phyloP scores from a whole-genome alignment of 768 basidiomycete species.

The Boletus rubroflammeus region DNA sequence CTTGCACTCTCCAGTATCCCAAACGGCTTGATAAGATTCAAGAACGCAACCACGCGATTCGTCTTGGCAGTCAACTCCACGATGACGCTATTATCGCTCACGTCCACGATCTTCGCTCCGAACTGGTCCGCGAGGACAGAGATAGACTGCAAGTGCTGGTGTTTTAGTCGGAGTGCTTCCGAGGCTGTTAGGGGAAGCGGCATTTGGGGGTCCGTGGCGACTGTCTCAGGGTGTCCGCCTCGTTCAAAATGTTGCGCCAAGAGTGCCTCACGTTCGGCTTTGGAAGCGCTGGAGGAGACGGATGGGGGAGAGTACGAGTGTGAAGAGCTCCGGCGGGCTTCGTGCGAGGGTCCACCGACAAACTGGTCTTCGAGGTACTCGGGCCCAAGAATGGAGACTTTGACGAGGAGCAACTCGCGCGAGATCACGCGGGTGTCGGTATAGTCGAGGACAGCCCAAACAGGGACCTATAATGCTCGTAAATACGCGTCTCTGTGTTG shows the following conservation, averaged over 20 bases:
- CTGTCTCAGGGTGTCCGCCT: slow-evolving; percentile 39
- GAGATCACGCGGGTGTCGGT: slow-evolving; percentile 88
- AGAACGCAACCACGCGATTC: slow-evolving; percentile 85
- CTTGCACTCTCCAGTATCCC: slow-evolving; percentile 94
- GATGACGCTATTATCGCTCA: slow-evolving; percentile 92
- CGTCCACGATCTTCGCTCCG: slow-evolving; percentile 88
- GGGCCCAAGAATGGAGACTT: slow-evolving; percentile 95
- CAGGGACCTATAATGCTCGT: slow-evolving; percentile 68
- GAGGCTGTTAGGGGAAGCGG: slow-evolving; percentile 62
- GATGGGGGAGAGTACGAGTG: background rate
- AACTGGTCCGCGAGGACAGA: slow-evolving; percentile 83
- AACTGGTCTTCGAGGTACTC: slow-evolving; percentile 96
- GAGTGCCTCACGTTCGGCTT: slow-evolving; percentile 65
- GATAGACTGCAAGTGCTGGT: slow-evolving; percentile 87
- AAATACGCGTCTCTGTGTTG: background rate
- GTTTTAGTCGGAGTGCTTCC: slow-evolving; percentile 85
- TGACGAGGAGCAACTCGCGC: slow-evolving; percentile 91
- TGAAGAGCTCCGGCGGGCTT: slow-evolving; percentile 48
- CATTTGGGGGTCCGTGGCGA: slow-evolving; percentile 13
- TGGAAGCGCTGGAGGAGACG: slow-evolving; percentile 36
- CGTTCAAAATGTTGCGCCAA: slow-evolving; percentile 80
- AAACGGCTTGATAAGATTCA: slow-evolving; percentile 87
- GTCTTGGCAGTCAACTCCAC: slow-evolving; percentile 96
- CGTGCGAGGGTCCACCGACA: slow-evolving; percentile 78
- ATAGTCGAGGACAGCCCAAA: slow-evolving; percentile 99